Conservation (phyloP, 495 filamentous ascomycete genomes). For the Penicillium odoratum region DNA sequence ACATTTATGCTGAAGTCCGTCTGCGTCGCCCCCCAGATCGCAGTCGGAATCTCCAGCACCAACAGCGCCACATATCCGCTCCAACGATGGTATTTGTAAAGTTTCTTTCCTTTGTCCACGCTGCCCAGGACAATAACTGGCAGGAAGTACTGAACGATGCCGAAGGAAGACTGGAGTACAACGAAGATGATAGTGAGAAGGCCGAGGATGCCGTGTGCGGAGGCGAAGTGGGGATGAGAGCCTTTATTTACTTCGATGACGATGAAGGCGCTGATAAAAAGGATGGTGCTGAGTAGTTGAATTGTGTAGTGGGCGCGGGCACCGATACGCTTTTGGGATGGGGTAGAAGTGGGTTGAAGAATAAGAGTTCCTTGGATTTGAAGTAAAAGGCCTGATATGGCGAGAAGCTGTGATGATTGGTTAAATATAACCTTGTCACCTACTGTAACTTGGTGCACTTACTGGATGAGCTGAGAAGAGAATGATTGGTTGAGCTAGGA, state of each 20-base stretch:
- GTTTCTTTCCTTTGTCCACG: conserved; percentile 70
- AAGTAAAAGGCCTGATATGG: conserved; percentile 70
- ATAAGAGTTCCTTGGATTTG: conserved; percentile 78
- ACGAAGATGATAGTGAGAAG: conserved; percentile 72
- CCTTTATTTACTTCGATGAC: conserved; percentile 85
- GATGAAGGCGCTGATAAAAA: conserved; percentile 65
- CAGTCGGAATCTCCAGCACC: conserved; percentile 62
- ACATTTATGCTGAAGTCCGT: conserved; percentile 64
- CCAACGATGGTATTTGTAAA: conserved; percentile 87
- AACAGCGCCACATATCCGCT: conserved; percentile 71
- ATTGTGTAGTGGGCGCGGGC: conserved; percentile 67
- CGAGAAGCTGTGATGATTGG: conserved; percentile 56
- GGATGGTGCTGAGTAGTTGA: conserved; percentile 60
- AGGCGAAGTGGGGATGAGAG: conserved; percentile 69
- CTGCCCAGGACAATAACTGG: conserved; percentile 69
- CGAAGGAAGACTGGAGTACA: conserved; percentile 69
- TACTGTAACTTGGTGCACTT: conserved; percentile 19
- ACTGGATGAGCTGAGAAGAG: conserved; percentile 86
- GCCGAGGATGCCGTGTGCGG: conserved; percentile 76
- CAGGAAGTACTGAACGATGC: conserved; percentile 73
- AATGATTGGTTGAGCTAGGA: conserved; percentile 64
- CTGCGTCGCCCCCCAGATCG: conserved; percentile 72
- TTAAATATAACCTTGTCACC: not conserved
- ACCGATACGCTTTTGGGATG: conserved; percentile 69
- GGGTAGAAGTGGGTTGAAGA: conserved; percentile 82